These are phyloP conservation scores for Ceratobasidium sp. DNA, from an alignment of 1,284 basidiomycete genomes.

Conservation along the genomic window DNA sequence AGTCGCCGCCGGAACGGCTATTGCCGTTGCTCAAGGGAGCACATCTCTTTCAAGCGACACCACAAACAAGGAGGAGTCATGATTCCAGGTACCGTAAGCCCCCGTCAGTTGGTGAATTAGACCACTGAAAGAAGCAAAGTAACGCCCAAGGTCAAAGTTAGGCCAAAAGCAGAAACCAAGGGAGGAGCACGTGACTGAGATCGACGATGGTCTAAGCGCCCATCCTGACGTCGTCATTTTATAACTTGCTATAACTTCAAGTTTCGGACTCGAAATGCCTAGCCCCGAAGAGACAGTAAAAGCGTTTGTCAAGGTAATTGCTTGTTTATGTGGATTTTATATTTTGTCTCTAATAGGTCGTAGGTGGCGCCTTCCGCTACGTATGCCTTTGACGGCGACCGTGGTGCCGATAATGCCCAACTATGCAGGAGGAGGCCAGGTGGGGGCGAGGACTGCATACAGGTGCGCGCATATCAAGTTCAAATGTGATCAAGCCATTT, in stretches of 20 bases:
- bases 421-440: slow-evolving; percentile 20
- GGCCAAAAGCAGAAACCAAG: slow-evolving; percentile 1
- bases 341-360: not conserved
- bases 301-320: slow-evolving; percentile 14
- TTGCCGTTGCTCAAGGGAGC: no score
- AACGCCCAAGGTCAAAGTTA: no score
- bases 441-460: slow-evolving; percentile 14
- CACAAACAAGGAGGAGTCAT: no score
- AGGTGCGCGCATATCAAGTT: not conserved
- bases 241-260: no score
- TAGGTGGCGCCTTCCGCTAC: slow-evolving; percentile 17
- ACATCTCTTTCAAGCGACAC: no score
- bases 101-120: no score
- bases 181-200: slow-evolving; percentile 22
- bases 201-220: not conserved
- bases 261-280: not conserved
- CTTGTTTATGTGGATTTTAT: not conserved
- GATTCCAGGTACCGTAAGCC: no score
- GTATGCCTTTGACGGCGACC: slow-evolving; percentile 28
- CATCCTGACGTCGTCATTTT: slow-evolving; percentile 13
- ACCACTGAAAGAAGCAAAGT: no score
- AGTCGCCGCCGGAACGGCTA: no score
- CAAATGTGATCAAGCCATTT: not conserved
- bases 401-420: slow-evolving; percentile 8
- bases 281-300: slow-evolving; percentile 15